Evolutionary conservation across 176 grass and related monocot species (phyloP).

Genomic region (Leersia perrieri): DNA sequence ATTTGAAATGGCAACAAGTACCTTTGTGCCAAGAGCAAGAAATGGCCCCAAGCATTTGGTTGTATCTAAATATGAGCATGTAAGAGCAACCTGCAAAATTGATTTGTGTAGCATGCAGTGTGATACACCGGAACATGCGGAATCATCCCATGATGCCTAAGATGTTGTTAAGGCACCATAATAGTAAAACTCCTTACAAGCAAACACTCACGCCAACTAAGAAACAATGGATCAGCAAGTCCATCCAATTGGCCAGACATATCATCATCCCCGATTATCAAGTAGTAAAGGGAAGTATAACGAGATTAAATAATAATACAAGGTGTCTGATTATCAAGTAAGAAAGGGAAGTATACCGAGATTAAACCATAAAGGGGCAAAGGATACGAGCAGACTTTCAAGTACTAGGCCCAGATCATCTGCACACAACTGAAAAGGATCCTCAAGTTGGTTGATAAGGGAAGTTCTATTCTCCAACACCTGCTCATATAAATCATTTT

Average conservation of each 20-base stretch:
- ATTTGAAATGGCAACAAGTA: conserved; percentile 28
- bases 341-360: neutral
- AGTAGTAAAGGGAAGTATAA: neutral
- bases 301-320: too few species aligned
- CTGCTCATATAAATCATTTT: conserved; percentile 33
- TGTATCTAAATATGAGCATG: conserved; percentile 52
- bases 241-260: neutral
- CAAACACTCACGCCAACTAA: neutral
- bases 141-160: conserved; percentile 81
- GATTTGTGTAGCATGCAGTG: conserved; percentile 76
- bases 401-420: conserved; percentile 50
- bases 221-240: neutral
- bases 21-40: conserved; percentile 71
- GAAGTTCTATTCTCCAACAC: conserved; percentile 60
- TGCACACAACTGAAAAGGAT: conserved; percentile 32
- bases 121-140: conserved; percentile 47
- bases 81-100: conserved; percentile 71
- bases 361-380: neutral
- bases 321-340: neutral
- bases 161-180: conserved; percentile 50
- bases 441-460: conserved; percentile 66
- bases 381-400: conserved; percentile 70
- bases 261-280: too few species aligned
- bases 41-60: conserved; percentile 43
- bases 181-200: neutral